Evolutionary conservation across 2,329 filamentous ascomycete species (phyloP), one percentile per base, ranked within the genome.

Genomic region (Orbilia quercus): DNA sequence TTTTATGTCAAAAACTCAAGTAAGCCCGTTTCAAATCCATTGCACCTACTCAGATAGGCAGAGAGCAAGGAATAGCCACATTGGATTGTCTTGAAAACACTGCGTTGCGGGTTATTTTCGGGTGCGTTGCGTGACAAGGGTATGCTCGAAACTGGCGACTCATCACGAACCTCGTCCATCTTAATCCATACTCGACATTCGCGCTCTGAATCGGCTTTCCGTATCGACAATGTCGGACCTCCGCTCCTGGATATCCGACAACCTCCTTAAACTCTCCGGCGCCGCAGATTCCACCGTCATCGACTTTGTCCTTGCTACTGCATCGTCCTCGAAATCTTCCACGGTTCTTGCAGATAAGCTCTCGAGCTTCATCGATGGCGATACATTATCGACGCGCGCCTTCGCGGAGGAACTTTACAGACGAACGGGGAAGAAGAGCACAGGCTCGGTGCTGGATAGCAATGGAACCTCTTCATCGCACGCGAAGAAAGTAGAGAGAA

Each of bases 251-350:
- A 74, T 78, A 42, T 78, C 77, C 12, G 77, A 78, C 67, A 78
- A 75, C 45, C 67, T 78, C 45, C 76, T 78, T 34, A 78, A 78
- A 64, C 81, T 87, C 55, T 84, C 84, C 38, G 85, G 85, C 74
- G 85, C 83, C 51, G 85, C 84, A 40, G 85, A 87, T 72, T 80
- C 83, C 36, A 86, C 85, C 57, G 81, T 85, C 54, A 80, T 87
- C 73, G 85, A 87, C 79, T 87, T 86, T 76, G 82, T 87, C 22
- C 82, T 85, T 62, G 83, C 84, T 45, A 85, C 84, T 14, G 84
- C 85, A 7, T 80, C 80, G 75, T 82, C 82, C 20, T 82, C 83
- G 45, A 85, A 84, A 76, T 85, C 83, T 1, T 78, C 82, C 6
- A 78, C 79, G 2, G 79, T 82, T 23, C 79, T 87, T 38, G 80